These are phyloP conservation scores for Penicillium italicum DNA, from an alignment of 2,329 filamentous ascomycete species.

Conservation along the genomic window DNA sequence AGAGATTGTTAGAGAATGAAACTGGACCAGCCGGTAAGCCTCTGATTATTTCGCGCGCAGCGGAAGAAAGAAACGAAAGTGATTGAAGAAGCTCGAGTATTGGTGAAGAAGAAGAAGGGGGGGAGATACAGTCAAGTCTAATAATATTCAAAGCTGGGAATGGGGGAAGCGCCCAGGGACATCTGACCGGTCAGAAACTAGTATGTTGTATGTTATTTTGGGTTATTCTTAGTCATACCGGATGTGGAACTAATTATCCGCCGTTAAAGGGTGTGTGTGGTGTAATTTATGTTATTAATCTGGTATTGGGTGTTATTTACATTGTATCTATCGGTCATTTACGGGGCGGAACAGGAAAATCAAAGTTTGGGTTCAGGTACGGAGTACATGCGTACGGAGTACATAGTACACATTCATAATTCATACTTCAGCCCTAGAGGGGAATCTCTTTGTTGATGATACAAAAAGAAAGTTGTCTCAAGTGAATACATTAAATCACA, in stretches of 20 bases:
- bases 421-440: background rate
- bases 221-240: constrained; percentile 2
- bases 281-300: background rate
- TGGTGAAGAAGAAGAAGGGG: constrained; percentile 12
- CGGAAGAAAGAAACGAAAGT: constrained; percentile 34
- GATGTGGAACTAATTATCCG: background rate
- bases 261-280: background rate
- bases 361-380: background rate
- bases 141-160: constrained; percentile 18
- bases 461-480: background rate
- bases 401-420: no score
- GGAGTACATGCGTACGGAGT: no score
- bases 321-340: background rate
- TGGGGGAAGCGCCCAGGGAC: constrained; percentile 5
- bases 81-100: constrained; percentile 18
- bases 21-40: constrained; percentile 38
- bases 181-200: constrained; percentile 9
- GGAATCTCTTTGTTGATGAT: background rate
- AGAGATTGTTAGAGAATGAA: constrained; percentile 29
- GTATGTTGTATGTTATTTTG: constrained; percentile 11
- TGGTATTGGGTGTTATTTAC: background rate
- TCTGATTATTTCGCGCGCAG: constrained; percentile 35
- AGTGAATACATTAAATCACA: background rate
- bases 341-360: background rate
- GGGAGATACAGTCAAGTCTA: constrained; percentile 12